A percentile compares a stretch with the other conserved stretches of the same genome.
Evolutionary conservation across 305 asterid species (phyloP).

Genomic region (Solanum hybrid): DNA sequence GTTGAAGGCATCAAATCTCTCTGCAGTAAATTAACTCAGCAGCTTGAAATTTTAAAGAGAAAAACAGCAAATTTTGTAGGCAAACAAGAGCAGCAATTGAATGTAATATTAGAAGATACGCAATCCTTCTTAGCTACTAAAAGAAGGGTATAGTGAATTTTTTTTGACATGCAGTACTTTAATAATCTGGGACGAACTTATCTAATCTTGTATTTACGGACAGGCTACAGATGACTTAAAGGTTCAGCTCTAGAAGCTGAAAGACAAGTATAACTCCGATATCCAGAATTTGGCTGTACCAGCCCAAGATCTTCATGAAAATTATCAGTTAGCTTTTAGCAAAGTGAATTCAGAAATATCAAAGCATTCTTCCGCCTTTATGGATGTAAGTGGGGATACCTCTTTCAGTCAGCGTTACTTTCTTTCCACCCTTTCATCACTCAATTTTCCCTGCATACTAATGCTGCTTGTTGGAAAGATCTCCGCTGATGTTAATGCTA

Average conservation of each 20-base stretch:
- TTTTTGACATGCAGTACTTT: background rate
- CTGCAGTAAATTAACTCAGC: conserved; percentile 27
- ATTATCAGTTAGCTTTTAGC: conserved; percentile 27
- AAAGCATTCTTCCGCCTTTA: conserved; percentile 23
- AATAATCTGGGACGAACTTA: background rate
- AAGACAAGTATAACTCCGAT: conserved; percentile 21
- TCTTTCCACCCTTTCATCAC: background rate
- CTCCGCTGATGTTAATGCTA: conserved; percentile 22
- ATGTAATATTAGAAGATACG: conserved; percentile 29
- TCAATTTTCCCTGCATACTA: background rate
- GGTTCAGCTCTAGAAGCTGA: conserved; percentile 25
- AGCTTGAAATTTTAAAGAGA: conserved; percentile 33
- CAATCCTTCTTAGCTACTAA: conserved; percentile 31
- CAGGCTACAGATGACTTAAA: conserved; percentile 37
- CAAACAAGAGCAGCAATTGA: conserved; percentile 37
- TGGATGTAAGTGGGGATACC: conserved; percentile 22
- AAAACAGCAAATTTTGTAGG: conserved; percentile 25
- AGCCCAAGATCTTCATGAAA: conserved; percentile 27
- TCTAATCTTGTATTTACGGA: background rate
- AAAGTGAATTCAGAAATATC: conserved; percentile 36
- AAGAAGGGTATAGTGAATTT: conserved; percentile 23
- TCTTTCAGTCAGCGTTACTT: background rate
- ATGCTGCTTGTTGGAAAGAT: conserved; percentile 27
- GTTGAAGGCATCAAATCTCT: conserved; percentile 74
- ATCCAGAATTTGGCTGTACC: conserved; percentile 22